Percentiles rank a stretch among this genome's conserved stretches.
These are phyloP conservation scores for Debaryomyces psychrophilus DNA, from an alignment of 1,139 yeast species.

Conservation along the genomic window DNA sequence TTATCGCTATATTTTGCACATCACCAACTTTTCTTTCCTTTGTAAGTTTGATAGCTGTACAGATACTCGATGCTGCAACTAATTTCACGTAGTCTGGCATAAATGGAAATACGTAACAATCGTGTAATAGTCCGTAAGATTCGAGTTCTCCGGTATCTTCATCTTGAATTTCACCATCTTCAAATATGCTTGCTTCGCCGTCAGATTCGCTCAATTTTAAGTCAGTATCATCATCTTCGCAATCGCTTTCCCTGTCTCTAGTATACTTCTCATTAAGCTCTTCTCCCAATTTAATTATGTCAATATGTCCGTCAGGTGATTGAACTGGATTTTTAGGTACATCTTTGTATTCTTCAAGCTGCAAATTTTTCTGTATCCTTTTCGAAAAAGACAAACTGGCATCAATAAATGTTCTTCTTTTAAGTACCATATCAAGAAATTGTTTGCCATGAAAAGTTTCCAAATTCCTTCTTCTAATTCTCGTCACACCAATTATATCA, in stretches of 20 bases:
- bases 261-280: background rate
- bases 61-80: constrained; percentile 62
- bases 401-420: constrained; percentile 21
- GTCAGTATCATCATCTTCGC: constrained; percentile 8
- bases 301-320: background rate
- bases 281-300: constrained; percentile 5
- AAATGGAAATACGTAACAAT: constrained; percentile 65
- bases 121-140: constrained; percentile 52
- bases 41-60: constrained; percentile 45
- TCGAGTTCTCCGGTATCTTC: constrained; percentile 14
- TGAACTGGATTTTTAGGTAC: background rate
- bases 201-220: constrained; percentile 8
- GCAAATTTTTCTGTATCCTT: constrained; percentile 1
- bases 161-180: constrained; percentile 8
- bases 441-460: constrained; percentile 41
- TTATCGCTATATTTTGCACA: constrained; percentile 49
- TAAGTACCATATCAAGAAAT: constrained; percentile 39
- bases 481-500: constrained; percentile 27
- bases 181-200: background rate
- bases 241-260: constrained; percentile 2
- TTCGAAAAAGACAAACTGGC: constrained; percentile 7
- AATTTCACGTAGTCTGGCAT: constrained; percentile 53
- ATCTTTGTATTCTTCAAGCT: constrained; percentile 1
- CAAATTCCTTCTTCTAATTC: constrained; percentile 30
- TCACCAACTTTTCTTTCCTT: constrained; percentile 11